Evolutionary conservation across 257 asterid species (phyloP), one percentile per base, ranked within the genome.

Genomic region (Lithospermum erythrorhizon): DNA sequence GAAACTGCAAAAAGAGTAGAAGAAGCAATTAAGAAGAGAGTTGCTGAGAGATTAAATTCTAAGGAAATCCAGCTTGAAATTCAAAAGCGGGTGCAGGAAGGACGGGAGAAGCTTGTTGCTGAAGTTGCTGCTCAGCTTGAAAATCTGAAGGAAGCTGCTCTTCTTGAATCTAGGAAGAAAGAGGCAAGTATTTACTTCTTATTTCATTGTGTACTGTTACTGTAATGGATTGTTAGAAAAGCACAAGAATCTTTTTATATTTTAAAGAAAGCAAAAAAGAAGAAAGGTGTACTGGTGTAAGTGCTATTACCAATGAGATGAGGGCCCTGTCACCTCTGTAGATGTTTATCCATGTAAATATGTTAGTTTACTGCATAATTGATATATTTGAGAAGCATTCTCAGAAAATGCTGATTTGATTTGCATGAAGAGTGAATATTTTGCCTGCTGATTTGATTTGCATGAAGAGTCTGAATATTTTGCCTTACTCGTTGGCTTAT

Each of bases 51-150:
- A 70, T 82, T 94, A 85, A 78, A 77, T 63, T 74, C 82, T 27
- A 84, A 69, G 61, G 87, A 80, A 59, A 74, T 87, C 68, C 84
- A 75, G 80, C 68, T 79, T 63, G 95, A 87, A 79, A 79, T 89
- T 53, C 73, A 70, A 58, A 79, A 76, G 76, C 94, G 78, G 37
- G 71, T 85, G 56, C 85, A 76, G 70, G 96, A 87, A 80, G 99
- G 99, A 48, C 74, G 95, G 70, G 82, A 80, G 81, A 83, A 71
- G 78, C 87, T 87, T 64, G 83, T 74, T 58, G 75, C 62, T 69
- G 97, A 87, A 68, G 95, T 94, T 66, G 88, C 87, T 47, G 78
- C 75, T 65, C 95, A 94, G 77, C 96, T 94, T 68, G 87, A 82
- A 68, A 89, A 78, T 70, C 95, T 83, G 73, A 87, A 83, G 68